phyloP scores from a whole-genome alignment of 164 flowering plant species.

The Saururus chinensis region DNA sequence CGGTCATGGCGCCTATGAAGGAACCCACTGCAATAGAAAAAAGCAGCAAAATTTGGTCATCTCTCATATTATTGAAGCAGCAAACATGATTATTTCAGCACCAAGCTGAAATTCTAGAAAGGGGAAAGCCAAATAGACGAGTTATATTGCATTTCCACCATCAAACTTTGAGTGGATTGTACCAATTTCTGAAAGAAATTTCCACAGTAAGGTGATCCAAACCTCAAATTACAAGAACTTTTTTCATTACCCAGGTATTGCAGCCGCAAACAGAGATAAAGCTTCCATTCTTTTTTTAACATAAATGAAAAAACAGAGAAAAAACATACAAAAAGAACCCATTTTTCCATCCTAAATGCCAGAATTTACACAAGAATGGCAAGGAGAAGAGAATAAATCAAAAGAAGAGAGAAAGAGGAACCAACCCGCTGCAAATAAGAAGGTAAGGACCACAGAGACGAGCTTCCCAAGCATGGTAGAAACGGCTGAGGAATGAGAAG shows the following conservation, averaged over 20 bases:
- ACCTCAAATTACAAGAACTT: neutral
- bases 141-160: no score
- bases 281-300: no score
- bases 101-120: no score
- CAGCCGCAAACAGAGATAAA: no score
- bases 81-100: no score
- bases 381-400: neutral
- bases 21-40: slow-evolving; percentile 49
- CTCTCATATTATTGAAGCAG: no score
- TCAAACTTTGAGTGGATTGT: no score
- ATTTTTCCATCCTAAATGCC: neutral
- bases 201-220: neutral
- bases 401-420: neutral
- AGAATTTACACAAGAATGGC: neutral
- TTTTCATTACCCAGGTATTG: no score
- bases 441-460: slow-evolving; percentile 70
- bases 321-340: neutral
- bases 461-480: slow-evolving; percentile 60
- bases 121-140: no score
- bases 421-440: slow-evolving; percentile 72
- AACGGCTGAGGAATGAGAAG: slow-evolving; percentile 30
- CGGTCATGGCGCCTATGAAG: slow-evolving; percentile 73
- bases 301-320: neutral
- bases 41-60: no score
- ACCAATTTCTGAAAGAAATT: no score